These are phyloP conservation scores for Phlebopus sp. DNA, from an alignment of 1,284 basidiomycete species.

Conservation along the genomic window DNA sequence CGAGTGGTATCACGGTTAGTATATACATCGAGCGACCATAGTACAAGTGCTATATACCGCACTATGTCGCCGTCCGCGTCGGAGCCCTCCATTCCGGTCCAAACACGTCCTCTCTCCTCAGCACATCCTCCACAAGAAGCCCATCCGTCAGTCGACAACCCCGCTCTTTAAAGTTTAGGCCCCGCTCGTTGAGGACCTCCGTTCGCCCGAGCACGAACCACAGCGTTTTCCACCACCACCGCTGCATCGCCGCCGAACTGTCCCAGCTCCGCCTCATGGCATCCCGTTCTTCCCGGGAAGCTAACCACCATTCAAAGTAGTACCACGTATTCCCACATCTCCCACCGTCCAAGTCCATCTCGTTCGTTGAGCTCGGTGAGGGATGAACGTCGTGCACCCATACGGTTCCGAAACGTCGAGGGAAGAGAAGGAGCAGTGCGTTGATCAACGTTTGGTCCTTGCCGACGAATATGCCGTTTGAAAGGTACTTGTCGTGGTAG, in stretches of 20 bases:
- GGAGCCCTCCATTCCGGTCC: constrained; percentile 1
- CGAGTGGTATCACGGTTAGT: too few species aligned
- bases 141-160: background rate
- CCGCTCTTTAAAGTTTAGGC: background rate
- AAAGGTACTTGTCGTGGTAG: constrained; percentile 48
- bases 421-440: constrained; percentile 45
- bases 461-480: constrained; percentile 45
- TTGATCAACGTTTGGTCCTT: constrained; percentile 56
- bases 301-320: constrained; percentile 2
- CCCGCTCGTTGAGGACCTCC: background rate
- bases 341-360: constrained; percentile 1
- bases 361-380: background rate
- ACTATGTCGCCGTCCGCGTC: background rate
- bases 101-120: constrained; percentile 1
- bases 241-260: background rate
- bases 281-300: background rate
- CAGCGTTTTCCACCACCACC: background rate
- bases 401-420: constrained; percentile 43
- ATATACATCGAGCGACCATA: too few species aligned
- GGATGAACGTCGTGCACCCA: constrained; percentile 21
- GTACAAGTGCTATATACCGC: too few species aligned
- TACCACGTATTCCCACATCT: constrained; percentile 3
- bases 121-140: background rate
- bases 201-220: constrained; percentile 2
- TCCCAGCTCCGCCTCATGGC: background rate